These are phyloP conservation scores for Mucor saturninus DNA, from an alignment of 371 early-diverging fungal species.

Conservation along the genomic window DNA sequence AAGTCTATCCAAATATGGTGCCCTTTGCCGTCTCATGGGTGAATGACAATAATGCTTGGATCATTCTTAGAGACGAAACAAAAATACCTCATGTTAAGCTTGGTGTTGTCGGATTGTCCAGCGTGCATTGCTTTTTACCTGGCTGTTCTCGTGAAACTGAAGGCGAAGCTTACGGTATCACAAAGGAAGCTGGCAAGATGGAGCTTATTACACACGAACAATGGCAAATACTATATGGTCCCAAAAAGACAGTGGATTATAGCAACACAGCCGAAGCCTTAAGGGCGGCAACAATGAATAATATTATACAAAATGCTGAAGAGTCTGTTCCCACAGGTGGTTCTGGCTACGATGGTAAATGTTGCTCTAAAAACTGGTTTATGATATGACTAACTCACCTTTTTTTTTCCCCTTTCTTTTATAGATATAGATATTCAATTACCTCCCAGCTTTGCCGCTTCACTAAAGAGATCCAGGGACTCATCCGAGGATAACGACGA, in stretches of 20 bases:
- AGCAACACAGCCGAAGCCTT: conserved; percentile 14
- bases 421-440: conserved; percentile 21
- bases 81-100: conserved; percentile 33
- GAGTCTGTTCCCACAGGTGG: conserved; percentile 21
- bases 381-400: not conserved
- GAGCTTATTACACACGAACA: conserved; percentile 36
- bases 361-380: not conserved
- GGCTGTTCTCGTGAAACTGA: conserved; percentile 30
- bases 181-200: conserved; percentile 40
- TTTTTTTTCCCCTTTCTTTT: not conserved
- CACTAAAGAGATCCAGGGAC: conserved; percentile 13
- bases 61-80: conserved; percentile 43
- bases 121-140: conserved; percentile 31
- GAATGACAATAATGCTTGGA: conserved; percentile 48
- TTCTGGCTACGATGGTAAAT: conserved; percentile 29
- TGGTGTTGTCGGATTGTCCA: conserved; percentile 33
- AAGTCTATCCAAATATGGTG: conserved; percentile 43
- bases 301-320: not conserved
- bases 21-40: conserved; percentile 53
- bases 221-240: conserved; percentile 26
- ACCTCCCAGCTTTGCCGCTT: conserved; percentile 22
- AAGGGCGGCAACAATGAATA: conserved; percentile 2
- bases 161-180: conserved; percentile 34
- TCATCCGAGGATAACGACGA: not conserved
- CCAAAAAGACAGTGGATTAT: conserved; percentile 21